A percentile compares a stretch with the other conserved stretches of the same genome.
These are phyloP conservation scores for Pichia cactophila DNA, from an alignment of 1,139 yeast species.

Conservation along the genomic window DNA sequence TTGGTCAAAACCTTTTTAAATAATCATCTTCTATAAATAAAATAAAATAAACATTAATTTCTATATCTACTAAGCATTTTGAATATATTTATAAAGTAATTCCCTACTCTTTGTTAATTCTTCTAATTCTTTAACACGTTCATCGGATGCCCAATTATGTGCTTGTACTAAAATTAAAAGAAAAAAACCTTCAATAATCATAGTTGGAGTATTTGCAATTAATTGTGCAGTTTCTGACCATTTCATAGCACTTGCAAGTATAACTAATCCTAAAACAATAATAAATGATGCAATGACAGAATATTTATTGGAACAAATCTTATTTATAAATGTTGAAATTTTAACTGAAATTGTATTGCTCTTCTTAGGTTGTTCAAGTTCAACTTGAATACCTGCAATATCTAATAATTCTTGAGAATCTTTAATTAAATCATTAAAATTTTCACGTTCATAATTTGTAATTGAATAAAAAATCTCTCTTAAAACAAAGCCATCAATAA, in stretches of 20 bases:
- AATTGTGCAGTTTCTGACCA: constrained; percentile 34
- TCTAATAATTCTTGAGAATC: constrained; percentile 64
- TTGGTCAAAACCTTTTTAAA: constrained; percentile 14
- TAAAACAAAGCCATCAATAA: constrained; percentile 33
- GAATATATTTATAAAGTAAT: constrained; percentile 9
- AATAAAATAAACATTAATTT: background rate
- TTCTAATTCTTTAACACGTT: constrained; percentile 9
- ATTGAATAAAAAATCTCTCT: constrained; percentile 31
- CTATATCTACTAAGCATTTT: background rate
- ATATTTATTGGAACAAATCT: constrained; percentile 20
- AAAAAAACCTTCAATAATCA: constrained; percentile 35
- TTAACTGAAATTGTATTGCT: constrained; percentile 18
- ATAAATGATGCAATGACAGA: constrained; percentile 25
- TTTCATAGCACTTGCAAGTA: constrained; percentile 26
- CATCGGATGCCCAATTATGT: constrained; percentile 23
- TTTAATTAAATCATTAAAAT: constrained; percentile 37
- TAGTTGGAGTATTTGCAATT: constrained; percentile 33
- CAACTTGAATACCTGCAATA: constrained; percentile 44
- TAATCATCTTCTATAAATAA: background rate
- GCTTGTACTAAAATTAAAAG: constrained; percentile 31
- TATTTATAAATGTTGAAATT: constrained; percentile 20
- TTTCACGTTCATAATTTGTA: constrained; percentile 26
- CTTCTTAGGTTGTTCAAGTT: constrained; percentile 9
- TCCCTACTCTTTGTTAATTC: constrained; percentile 14
- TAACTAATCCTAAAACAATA: constrained; percentile 26